A percentile compares a stretch with the other conserved stretches of the same genome.
Evolutionary conservation across 1,284 basidiomycete genomes (phyloP).

Genomic region (Hypsizygus ulmarius): DNA sequence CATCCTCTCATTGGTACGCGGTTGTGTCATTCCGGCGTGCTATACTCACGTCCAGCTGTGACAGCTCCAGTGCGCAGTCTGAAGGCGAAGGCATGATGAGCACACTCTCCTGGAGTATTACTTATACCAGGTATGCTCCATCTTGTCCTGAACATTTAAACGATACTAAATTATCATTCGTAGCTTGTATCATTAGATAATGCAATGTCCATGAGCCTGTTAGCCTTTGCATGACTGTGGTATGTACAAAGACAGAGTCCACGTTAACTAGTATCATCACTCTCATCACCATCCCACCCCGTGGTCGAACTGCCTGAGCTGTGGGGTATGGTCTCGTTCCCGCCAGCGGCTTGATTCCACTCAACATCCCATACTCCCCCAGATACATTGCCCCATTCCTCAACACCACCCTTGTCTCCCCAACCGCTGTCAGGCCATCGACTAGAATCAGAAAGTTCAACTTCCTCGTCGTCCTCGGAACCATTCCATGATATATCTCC

Average conservation of each 20-base stretch:
- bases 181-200: constrained; percentile 16
- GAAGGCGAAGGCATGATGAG: constrained; percentile 11
- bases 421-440: constrained; percentile 18
- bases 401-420: constrained; percentile 9
- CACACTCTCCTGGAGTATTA: constrained; percentile 11
- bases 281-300: constrained; percentile 43
- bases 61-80: constrained; percentile 16
- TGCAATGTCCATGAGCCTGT: constrained; percentile 2
- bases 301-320: constrained; percentile 31
- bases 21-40: neutral
- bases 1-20: constrained; percentile 82
- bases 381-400: constrained; percentile 1
- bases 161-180: neutral
- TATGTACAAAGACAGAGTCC: neutral
- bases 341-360: constrained; percentile 8
- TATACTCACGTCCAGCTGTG: neutral
- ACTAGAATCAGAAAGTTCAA: constrained; percentile 15
- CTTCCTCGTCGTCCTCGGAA: constrained; percentile 34
- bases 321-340: constrained; percentile 9
- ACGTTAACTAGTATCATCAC: constrained; percentile 30
- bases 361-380: constrained; percentile 8
- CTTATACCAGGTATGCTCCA: constrained; percentile 30
- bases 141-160: no score
- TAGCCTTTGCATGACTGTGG: neutral
- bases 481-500: constrained; percentile 39